phyloP scores from a whole-genome alignment of 352 stramenopile genomes.

The Stramenopiles sp. region DNA sequence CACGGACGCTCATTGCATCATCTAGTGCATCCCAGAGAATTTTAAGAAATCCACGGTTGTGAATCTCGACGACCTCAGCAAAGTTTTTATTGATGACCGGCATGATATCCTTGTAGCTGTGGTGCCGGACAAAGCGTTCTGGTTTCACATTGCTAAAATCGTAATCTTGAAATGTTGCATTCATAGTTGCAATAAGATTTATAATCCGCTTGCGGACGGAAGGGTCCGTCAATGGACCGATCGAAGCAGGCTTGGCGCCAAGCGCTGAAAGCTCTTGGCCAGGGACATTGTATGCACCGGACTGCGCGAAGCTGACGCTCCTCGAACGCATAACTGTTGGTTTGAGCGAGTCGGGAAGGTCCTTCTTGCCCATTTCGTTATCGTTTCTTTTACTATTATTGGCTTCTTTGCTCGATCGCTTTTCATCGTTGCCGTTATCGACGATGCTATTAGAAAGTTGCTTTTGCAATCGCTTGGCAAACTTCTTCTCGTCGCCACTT shows the following conservation, averaged over 20 bases:
- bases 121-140: conserved; percentile 66
- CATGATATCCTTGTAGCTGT: conserved; percentile 52
- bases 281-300: too few species aligned
- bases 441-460: too few species aligned
- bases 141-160: conserved; percentile 61
- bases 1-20: conserved; percentile 53
- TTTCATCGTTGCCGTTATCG: too few species aligned
- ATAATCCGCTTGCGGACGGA: conserved; percentile 64
- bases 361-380: too few species aligned
- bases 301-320: too few species aligned
- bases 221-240: conserved; percentile 45
- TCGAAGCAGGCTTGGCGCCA: conserved; percentile 33
- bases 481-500: conserved; percentile 57
- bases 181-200: conserved; percentile 79
- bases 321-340: conserved; percentile 26
- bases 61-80: conserved; percentile 35
- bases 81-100: conserved; percentile 64
- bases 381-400: too few species aligned
- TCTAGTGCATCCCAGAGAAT: conserved; percentile 34
- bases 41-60: conserved; percentile 16
- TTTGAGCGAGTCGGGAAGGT: conserved; percentile 9
- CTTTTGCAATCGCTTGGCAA: conserved; percentile 60
- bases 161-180: conserved; percentile 73
- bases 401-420: too few species aligned
- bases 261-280: too few species aligned